Evolutionary conservation across 805 yeast species (phyloP).

Genomic region (Cyberlindnera maritima): DNA sequence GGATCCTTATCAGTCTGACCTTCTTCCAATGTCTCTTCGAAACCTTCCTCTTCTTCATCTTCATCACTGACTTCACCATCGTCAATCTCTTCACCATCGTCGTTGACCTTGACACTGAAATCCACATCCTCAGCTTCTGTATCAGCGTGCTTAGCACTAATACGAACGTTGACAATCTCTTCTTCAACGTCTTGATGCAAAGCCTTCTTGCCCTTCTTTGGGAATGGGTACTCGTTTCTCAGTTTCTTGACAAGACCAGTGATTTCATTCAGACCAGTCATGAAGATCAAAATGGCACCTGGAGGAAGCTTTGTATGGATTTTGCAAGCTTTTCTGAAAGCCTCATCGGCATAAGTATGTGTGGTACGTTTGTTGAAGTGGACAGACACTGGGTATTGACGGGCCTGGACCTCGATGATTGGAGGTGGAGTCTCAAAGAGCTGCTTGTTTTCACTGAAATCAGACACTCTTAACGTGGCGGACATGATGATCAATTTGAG

Average conservation of each 20-base stretch:
- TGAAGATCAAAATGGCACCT: conserved; percentile 87
- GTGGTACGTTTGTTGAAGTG: conserved; percentile 85
- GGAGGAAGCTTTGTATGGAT: conserved; percentile 86
- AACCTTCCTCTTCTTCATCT: conserved; percentile 51
- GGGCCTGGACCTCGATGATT: conserved; percentile 80
- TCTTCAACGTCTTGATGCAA: conserved; percentile 31
- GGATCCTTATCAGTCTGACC: conserved; percentile 76
- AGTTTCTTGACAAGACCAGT: conserved; percentile 67
- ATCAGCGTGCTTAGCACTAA: conserved; percentile 58
- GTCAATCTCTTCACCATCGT: conserved; percentile 33
- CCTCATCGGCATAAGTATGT: conserved; percentile 80
- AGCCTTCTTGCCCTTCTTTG: conserved; percentile 27
- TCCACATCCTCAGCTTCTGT: conserved; percentile 89
- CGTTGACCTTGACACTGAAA: conserved; percentile 48
- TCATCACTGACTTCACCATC: conserved; percentile 36
- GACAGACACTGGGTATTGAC: conserved; percentile 90
- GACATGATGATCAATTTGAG: conserved; percentile 92
- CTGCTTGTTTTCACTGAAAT: conserved; percentile 77
- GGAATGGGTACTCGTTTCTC: conserved; percentile 64
- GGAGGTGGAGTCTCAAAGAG: conserved; percentile 81
- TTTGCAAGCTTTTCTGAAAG: conserved; percentile 78
- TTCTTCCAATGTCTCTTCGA: conserved; percentile 67
- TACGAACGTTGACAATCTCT: conserved; percentile 40
- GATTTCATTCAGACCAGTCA: conserved; percentile 96
- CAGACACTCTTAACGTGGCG: conserved; percentile 91